Evolutionary conservation across 2,329 filamentous ascomycete genomes (phyloP).

Genomic region (Botrytis porri): DNA sequence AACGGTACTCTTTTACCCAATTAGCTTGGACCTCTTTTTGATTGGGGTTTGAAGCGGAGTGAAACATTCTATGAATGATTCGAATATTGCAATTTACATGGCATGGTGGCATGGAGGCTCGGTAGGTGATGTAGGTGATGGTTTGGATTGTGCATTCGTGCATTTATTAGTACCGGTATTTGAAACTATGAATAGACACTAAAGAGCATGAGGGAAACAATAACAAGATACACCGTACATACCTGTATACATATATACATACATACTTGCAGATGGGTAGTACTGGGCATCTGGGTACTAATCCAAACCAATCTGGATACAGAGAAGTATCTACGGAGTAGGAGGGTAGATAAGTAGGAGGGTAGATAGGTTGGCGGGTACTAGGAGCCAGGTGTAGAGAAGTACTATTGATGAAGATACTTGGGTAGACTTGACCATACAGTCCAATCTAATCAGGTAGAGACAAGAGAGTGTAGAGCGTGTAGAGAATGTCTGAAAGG

Average conservation of each 20-base stretch:
- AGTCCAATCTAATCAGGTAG: not conserved
- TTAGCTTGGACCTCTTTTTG: slow-evolving; percentile 13
- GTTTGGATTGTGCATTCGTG: not conserved
- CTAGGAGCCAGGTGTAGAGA: not conserved
- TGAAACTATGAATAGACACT: not conserved
- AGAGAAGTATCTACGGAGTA: not conserved
- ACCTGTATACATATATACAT: not conserved
- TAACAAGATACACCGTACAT: not conserved
- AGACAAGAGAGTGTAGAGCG: not conserved
- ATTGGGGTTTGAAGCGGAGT: slow-evolving; percentile 20
- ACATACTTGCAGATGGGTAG: not conserved
- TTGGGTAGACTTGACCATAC: not conserved
- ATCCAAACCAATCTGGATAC: not conserved
- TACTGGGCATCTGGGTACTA: not conserved
- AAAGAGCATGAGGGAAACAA: not conserved
- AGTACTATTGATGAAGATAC: not conserved
- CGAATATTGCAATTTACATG: not conserved
- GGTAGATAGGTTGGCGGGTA: not conserved
- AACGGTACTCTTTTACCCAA: not conserved
- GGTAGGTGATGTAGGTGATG: not conserved
- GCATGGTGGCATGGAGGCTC: too few relatives aligned
- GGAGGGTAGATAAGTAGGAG: not conserved
- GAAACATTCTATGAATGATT: slow-evolving; percentile 2
- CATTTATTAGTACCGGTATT: not conserved
- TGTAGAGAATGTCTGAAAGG: not conserved